Evolutionary conservation across 441 rosid genomes (phyloP).

Genomic region (Oxalis stricta): DNA sequence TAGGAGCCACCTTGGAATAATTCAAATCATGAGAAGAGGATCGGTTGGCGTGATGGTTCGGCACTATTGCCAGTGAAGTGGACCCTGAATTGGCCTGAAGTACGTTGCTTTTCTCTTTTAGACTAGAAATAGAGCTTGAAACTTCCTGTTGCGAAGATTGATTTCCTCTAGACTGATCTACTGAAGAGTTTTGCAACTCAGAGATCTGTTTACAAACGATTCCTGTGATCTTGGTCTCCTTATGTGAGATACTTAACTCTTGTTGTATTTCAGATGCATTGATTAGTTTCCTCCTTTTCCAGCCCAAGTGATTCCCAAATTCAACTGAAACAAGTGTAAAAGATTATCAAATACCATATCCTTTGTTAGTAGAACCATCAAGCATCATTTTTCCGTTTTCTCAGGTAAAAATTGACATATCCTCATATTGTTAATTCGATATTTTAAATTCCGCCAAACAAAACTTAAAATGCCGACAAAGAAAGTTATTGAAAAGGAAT

Average conservation of each 20-base stretch:
- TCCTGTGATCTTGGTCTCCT: too few species aligned
- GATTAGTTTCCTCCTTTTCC: slow-evolving; percentile 11
- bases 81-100: not conserved
- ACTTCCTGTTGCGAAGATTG: slow-evolving; percentile 3
- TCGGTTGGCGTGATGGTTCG: slow-evolving; percentile 3
- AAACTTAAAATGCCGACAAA: too few species aligned
- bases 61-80: slow-evolving; percentile 1
- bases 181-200: not conserved
- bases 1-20: slow-evolving; percentile 1
- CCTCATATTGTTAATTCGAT: not conserved
- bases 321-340: slow-evolving; percentile 11
- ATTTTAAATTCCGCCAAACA: too few species aligned
- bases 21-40: not conserved
- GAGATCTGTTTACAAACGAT: not conserved
- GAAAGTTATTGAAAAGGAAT: too few species aligned
- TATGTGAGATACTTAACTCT: not conserved
- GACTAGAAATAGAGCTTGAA: slow-evolving; percentile 4
- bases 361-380: not conserved
- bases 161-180: not conserved
- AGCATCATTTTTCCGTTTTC: not conserved
- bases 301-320: slow-evolving; percentile 12
- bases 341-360: not conserved
- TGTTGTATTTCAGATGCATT: slow-evolving; percentile 1
- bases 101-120: not conserved
- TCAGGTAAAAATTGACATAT: not conserved